Percentiles rank a stretch among this genome's conserved stretches.
Evolutionary conservation across 441 rosid species (phyloP).

Genomic region (Syzygium syzygioides): DNA sequence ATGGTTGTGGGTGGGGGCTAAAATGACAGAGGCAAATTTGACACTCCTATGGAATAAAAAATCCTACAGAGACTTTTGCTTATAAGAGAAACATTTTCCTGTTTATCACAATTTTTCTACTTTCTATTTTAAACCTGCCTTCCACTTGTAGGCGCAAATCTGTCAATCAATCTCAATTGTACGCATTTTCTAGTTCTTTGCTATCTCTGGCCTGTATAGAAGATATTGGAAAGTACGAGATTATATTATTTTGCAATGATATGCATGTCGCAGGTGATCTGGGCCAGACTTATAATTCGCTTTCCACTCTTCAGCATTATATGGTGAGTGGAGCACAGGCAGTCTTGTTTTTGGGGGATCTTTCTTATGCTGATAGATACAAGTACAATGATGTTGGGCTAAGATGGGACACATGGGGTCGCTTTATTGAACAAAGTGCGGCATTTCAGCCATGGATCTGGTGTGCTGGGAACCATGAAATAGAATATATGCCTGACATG

Average conservation of each 20-base stretch:
- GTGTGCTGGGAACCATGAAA: constrained; percentile 70
- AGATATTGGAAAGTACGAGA: background rate
- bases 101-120: background rate
- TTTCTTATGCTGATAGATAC: constrained; percentile 71
- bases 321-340: constrained; percentile 61
- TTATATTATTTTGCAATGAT: background rate
- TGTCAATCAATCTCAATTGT: background rate
- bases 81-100: background rate
- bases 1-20: background rate
- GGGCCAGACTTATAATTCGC: constrained; percentile 77
- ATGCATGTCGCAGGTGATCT: constrained; percentile 47
- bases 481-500: constrained; percentile 70
- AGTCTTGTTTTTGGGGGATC: constrained; percentile 68
- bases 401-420: constrained; percentile 82
- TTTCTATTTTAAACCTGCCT: background rate
- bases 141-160: background rate
- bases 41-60: background rate
- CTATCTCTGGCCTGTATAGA: background rate
- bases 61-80: background rate
- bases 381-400: constrained; percentile 54
- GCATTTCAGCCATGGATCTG: constrained; percentile 83
- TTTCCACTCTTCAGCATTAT: constrained; percentile 65
- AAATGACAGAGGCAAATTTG: background rate
- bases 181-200: background rate
- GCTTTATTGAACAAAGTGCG: constrained; percentile 55